Conservation (phyloP, 2,329 filamentous ascomycete species). For the Epichloe gansuensis region DNA sequence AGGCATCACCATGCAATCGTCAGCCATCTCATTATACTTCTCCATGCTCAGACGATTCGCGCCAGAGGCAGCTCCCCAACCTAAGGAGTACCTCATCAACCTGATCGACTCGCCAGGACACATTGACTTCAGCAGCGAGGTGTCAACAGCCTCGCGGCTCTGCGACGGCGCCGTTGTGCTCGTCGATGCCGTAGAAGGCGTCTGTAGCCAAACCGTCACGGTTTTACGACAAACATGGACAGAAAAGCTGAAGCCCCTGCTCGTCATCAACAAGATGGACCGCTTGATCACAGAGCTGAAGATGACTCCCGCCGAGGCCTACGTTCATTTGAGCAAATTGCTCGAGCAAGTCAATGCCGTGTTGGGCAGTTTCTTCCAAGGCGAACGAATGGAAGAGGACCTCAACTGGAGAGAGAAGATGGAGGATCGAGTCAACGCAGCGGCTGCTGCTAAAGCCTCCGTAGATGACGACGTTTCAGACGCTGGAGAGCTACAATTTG, state of each 20-base stretch:
- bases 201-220: slow-evolving; percentile 97
- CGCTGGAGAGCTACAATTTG: slow-evolving; percentile 55
- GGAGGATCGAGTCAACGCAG: slow-evolving; percentile 70
- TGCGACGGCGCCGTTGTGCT: slow-evolving; percentile 92
- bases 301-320: slow-evolving; percentile 83
- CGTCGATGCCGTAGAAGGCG: slow-evolving; percentile 93
- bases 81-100: slow-evolving; percentile 91
- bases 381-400: slow-evolving; percentile 97
- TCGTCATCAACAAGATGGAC: slow-evolving; percentile 99
- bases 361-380: slow-evolving; percentile 93
- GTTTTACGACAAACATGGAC: slow-evolving; percentile 91
- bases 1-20: slow-evolving; percentile 99
- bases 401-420: slow-evolving; percentile 89
- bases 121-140: slow-evolving; percentile 97
- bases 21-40: slow-evolving; percentile 92
- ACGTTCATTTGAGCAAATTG: slow-evolving; percentile 76
- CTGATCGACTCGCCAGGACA: slow-evolving; percentile 96
- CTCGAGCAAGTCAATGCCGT: slow-evolving; percentile 96
- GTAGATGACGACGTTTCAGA: slow-evolving; percentile 37
- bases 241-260: slow-evolving; percentile 84
- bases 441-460: slow-evolving; percentile 49
- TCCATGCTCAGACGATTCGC: slow-evolving; percentile 69
- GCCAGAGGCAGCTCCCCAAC: slow-evolving; percentile 54
- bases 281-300: slow-evolving; percentile 86
- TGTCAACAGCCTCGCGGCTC: slow-evolving; percentile 85